Evolutionary conservation across 2,329 filamentous ascomycete species (phyloP).

Genomic region (Epichloe sibirici): DNA sequence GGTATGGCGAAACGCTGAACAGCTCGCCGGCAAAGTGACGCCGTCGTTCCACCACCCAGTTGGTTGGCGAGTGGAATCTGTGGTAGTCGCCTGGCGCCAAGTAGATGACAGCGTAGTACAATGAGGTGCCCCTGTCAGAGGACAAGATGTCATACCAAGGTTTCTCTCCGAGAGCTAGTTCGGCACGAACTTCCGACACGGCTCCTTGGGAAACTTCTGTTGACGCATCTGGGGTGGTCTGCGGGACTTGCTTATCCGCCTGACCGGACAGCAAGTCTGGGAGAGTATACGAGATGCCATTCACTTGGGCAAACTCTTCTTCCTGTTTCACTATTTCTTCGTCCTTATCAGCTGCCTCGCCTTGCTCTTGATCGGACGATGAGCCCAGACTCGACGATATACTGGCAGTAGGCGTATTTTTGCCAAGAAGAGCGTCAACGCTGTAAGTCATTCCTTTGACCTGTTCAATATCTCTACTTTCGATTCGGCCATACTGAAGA

Average conservation of each 20-base stretch:
- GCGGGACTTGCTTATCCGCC: constrained; percentile 29
- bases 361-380: constrained; percentile 12
- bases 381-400: constrained; percentile 22
- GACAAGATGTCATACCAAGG: constrained; percentile 61
- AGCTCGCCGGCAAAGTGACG: constrained; percentile 97
- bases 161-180: constrained; percentile 60
- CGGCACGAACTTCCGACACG: constrained; percentile 71
- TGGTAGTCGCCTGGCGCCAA: constrained; percentile 96
- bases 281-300: constrained; percentile 90
- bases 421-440: constrained; percentile 80
- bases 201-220: constrained; percentile 51
- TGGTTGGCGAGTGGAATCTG: constrained; percentile 88
- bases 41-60: constrained; percentile 88
- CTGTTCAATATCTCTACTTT: constrained; percentile 91
- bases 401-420: constrained; percentile 43
- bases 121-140: constrained; percentile 50
- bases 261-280: constrained; percentile 76
- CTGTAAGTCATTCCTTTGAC: constrained; percentile 98
- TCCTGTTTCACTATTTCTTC: constrained; percentile 64
- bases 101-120: constrained; percentile 94
- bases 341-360: constrained; percentile 29
- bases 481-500: constrained; percentile 83
- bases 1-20: constrained; percentile 87
- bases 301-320: constrained; percentile 86
- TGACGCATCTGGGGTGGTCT: constrained; percentile 60